Evolutionary conservation across 768 basidiomycete genomes (phyloP), one percentile per base, ranked within the genome.

Genomic region (Agrocybe pediades): DNA sequence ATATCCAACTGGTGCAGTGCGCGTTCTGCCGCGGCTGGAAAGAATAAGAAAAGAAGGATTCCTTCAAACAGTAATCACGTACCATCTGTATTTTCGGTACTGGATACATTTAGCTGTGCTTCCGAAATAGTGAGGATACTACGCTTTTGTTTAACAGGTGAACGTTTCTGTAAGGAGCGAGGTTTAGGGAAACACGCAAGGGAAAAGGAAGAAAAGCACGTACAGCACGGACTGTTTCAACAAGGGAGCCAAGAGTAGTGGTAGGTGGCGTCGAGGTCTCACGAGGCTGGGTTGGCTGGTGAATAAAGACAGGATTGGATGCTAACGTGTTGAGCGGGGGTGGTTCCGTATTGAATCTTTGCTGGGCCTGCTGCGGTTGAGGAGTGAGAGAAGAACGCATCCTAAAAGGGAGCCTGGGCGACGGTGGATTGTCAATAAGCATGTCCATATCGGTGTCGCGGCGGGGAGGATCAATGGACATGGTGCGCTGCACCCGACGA

Each of bases 371-470:
- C 21, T 63, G 68, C 7, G 86, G 86, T 62, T 86, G 86, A 7
- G 90, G 90, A 6, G 88, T 90, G 55, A 88, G 73, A 9, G 87
- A 86, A 19, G 82, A 76, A 58, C 87, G 84, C 75, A 89, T 73
- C 26, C 85, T 82, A 63, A 85, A 82, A 19, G 77, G 74, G 51
- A 76, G 77, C 57, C 75, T 83, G 59, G 69, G 64, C 40, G 73
- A 66, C 9, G 80, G 79, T 13, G 81, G 78, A 71, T 72, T 74
- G 47, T 73, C 73, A 63, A 76, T 69, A 41, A 71, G 67, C 60
- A 68, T 74, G 68, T 75, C 79, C 68, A 68, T 69, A 53, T 75
- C 71, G 72, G 59, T 26, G 71, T 68, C 74, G 65, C 69, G 74
- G 54, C 77, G 58, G 6, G 83, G 81, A 4, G 86, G 87, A 68